Evolutionary conservation across 2,329 filamentous ascomycete genomes (phyloP).

Genomic region (Talaromyces sp.): DNA sequence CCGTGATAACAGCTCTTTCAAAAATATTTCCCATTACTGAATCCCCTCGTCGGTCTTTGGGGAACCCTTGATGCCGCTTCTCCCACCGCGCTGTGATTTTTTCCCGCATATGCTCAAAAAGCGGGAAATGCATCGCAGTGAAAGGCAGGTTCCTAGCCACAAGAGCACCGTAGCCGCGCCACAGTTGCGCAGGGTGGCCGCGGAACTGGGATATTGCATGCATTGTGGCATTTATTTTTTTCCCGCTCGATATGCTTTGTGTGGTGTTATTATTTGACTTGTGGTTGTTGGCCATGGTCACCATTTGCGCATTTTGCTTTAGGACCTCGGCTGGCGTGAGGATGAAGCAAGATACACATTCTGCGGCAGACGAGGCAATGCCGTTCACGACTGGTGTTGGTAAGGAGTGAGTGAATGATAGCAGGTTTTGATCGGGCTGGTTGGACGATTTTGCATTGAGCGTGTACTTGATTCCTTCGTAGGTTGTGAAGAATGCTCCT

Average conservation of each 20-base stretch:
- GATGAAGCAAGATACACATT: constrained; percentile 79
- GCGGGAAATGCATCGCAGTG: constrained; percentile 80
- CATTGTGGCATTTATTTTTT: constrained; percentile 43
- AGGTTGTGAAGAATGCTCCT: constrained; percentile 84
- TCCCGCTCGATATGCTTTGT: neutral
- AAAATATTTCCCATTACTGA: constrained; percentile 36
- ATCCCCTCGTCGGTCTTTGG: constrained; percentile 25
- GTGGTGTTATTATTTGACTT: neutral
- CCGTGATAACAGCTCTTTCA: constrained; percentile 68
- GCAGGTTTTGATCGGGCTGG: neutral
- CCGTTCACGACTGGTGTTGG: constrained; percentile 68
- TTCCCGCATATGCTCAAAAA: constrained; percentile 68
- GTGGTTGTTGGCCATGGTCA: constrained; percentile 32
- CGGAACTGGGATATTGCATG: constrained; percentile 54
- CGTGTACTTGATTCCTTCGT: constrained; percentile 67
- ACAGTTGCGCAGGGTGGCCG: constrained; percentile 51
- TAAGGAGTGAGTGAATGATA: constrained; percentile 39
- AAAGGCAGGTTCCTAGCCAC: constrained; percentile 80
- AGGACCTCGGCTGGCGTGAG: constrained; percentile 85
- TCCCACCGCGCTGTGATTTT: constrained; percentile 44
- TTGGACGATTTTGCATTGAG: constrained; percentile 43
- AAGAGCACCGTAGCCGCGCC: constrained; percentile 73
- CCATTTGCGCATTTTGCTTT: constrained; percentile 91
- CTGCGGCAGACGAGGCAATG: constrained; percentile 67
- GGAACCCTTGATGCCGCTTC: constrained; percentile 18